Evolutionary conservation across 495 filamentous ascomycete genomes (phyloP).

Genomic region (Halenospora varia): DNA sequence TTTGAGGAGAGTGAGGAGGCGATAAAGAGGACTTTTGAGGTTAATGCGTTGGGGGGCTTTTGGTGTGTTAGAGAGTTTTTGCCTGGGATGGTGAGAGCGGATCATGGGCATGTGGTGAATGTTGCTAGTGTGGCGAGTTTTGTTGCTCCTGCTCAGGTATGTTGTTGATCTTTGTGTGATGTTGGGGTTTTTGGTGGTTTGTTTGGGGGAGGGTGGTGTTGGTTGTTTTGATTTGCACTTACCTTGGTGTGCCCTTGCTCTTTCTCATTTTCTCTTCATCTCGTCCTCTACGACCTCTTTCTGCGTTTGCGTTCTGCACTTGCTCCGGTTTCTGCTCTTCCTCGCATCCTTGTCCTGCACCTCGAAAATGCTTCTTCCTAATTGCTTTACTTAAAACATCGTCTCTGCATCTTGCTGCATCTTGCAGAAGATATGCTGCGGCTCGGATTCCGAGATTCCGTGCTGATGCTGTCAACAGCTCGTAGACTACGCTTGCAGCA

Average conservation of each 20-base stretch:
- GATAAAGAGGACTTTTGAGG: constrained; percentile 59
- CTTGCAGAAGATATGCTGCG: too few species aligned
- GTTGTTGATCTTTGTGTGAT: neutral
- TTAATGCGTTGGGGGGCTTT: constrained; percentile 67
- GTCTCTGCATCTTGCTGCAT: too few species aligned
- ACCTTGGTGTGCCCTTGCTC: too few species aligned
- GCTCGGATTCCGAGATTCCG: too few species aligned
- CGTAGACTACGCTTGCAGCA: constrained; percentile 63
- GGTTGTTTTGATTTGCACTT: constrained; percentile 54
- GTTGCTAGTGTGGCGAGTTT: constrained; percentile 58
- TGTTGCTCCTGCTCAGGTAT: constrained; percentile 47
- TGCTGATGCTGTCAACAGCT: constrained; percentile 59
- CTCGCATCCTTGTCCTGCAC: too few species aligned
- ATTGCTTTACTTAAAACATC: neutral
- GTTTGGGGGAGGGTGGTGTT: constrained; percentile 72
- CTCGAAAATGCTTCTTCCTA: constrained; percentile 43
- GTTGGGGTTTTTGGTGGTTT: constrained; percentile 20
- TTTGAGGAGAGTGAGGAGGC: constrained; percentile 47
- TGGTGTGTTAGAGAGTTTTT: constrained; percentile 60
- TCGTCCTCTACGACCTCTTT: too few species aligned
- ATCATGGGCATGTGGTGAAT: constrained; percentile 73
- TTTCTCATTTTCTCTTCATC: too few species aligned
- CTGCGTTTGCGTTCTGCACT: too few species aligned
- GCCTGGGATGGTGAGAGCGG: constrained; percentile 52
- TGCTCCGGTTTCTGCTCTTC: too few species aligned